Evolutionary conservation across 139 green algal genomes (phyloP).

Genomic region (Eudorina sp.): DNA sequence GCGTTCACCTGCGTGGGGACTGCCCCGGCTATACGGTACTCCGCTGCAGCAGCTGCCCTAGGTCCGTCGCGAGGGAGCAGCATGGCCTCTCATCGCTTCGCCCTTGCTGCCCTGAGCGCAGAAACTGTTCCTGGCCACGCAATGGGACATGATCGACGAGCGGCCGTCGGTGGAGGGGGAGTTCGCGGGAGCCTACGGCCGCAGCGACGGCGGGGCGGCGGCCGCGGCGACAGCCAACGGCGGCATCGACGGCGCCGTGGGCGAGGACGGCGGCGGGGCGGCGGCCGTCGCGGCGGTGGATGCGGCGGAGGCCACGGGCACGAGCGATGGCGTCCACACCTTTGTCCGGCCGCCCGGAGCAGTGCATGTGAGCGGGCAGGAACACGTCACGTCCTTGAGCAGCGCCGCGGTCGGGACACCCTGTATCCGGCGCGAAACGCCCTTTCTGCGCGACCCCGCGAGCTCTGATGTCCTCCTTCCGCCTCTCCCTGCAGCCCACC

Average conservation of each 20-base stretch:
- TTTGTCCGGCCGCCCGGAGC: constrained; percentile 60
- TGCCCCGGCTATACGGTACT: too few species aligned
- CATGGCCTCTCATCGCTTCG: background rate
- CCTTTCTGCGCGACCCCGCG: too few species aligned
- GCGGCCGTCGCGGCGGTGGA: background rate
- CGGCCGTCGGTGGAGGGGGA: background rate
- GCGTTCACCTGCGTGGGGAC: too few species aligned
- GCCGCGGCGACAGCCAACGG: too few species aligned
- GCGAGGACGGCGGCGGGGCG: background rate
- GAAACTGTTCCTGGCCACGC: constrained; percentile 73
- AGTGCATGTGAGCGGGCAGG: background rate
- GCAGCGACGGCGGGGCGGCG: background rate
- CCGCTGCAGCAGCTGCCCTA: too few species aligned
- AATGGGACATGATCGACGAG: constrained; percentile 71
- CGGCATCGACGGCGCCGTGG: constrained; percentile 20
- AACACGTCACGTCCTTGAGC: too few species aligned
- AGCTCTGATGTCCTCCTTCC: too few species aligned
- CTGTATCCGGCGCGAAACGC: too few species aligned
- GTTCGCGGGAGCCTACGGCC: background rate
- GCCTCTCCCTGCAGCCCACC: too few species aligned
- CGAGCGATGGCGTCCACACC: constrained; percentile 48
- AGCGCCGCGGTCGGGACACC: too few species aligned
- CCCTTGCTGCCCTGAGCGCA: background rate
- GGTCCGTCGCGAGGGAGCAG: background rate
- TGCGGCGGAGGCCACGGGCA: constrained; percentile 54